Conservation (phyloP, 352 stramenopile genomes). For the Phytophthora pisi region DNA sequence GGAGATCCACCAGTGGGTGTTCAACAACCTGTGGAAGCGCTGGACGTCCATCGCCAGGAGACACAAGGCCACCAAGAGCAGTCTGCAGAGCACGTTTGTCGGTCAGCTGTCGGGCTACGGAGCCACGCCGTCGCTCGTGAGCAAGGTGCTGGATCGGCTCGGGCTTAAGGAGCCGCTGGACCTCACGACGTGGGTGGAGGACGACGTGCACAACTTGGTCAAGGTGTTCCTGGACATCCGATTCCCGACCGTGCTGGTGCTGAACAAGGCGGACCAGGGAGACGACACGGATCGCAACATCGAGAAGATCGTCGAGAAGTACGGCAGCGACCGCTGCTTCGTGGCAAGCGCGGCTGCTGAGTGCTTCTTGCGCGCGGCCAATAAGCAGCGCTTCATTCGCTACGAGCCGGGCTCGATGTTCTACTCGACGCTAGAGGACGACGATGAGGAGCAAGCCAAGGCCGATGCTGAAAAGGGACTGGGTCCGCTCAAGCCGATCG, state of each 20-base stretch:
- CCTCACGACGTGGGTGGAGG: conserved; percentile 58
- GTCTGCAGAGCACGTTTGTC: conserved; percentile 68
- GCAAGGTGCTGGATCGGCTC: conserved; percentile 71
- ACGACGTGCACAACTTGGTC: conserved; percentile 79
- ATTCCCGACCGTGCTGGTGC: conserved; percentile 88
- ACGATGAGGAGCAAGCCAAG: conserved; percentile 44
- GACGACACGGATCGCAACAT: conserved; percentile 90
- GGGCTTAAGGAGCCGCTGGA: conserved; percentile 67
- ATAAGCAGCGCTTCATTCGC: conserved; percentile 79
- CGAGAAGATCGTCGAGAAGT: conserved; percentile 88
- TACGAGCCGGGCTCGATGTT: conserved; percentile 90
- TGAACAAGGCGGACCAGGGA: conserved; percentile 90
- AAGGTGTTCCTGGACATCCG: conserved; percentile 75
- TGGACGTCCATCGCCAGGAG: conserved; percentile 82
- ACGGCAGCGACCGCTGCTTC: conserved; percentile 87
- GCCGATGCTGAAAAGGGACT: conserved; percentile 29
- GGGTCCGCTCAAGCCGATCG: conserved; percentile 62
- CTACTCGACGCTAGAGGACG: conserved; percentile 77
- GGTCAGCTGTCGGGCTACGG: conserved; percentile 83
- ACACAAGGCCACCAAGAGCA: conserved; percentile 79
- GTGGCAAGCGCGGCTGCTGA: conserved; percentile 88
- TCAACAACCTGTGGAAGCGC: conserved; percentile 87
- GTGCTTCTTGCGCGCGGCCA: conserved; percentile 77
- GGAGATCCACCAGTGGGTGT: conserved; percentile 91
- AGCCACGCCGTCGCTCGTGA: conserved; percentile 75